Percentiles rank a stretch among this genome's conserved stretches.
Evolutionary conservation across 1,284 basidiomycete genomes (phyloP).

Genomic region (Leccinum discolor): DNA sequence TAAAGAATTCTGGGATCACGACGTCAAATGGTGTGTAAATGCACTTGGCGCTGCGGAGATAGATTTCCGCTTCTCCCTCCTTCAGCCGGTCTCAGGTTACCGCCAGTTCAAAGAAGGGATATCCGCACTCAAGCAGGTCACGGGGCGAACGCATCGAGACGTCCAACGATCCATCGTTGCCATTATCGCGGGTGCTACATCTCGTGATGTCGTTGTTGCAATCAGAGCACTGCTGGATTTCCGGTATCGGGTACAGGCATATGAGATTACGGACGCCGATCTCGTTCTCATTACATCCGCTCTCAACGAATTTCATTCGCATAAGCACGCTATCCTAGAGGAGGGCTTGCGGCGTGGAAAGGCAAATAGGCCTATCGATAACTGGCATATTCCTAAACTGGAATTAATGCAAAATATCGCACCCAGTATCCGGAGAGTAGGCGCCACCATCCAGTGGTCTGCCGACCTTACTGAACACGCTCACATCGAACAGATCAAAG

Average conservation of each 20-base stretch:
- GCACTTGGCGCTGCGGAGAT: background rate
- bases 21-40: background rate
- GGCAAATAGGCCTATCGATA: background rate
- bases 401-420: background rate
- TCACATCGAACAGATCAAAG: background rate
- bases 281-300: background rate
- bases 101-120: background rate
- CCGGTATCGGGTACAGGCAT: background rate
- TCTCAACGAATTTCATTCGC: background rate
- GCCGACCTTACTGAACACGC: background rate
- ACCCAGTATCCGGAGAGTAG: background rate
- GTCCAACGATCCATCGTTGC: background rate
- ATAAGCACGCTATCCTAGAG: background rate
- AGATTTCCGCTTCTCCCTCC: background rate
- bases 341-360: background rate
- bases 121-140: background rate
- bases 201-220: background rate
- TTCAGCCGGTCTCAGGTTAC: background rate
- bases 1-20: background rate
- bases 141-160: background rate
- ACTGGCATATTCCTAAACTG: background rate
- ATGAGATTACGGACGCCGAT: background rate
- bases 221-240: conserved; percentile 1
- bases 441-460: background rate
- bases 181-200: background rate